Evolutionary conservation across 2,329 filamentous ascomycete genomes (phyloP), one percentile per base, ranked within the genome.

Genomic region (Ramularia endophylla): DNA sequence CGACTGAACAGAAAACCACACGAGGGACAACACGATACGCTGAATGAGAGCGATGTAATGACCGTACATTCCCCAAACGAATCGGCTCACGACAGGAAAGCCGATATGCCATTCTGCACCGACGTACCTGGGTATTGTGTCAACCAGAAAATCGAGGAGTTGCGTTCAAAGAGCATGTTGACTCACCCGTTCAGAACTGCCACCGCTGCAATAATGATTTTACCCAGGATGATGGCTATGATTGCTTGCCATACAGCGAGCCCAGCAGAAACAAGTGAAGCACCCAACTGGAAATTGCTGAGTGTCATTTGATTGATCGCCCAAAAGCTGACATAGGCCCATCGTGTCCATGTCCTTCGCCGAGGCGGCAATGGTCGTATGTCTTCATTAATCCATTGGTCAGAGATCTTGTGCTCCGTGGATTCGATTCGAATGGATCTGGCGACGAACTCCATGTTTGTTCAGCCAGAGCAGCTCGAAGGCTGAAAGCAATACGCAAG

Each of bases 101-200:
- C 73, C 72, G 5, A 70, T 65, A 53, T 77, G 71, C 54, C 75
- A 70, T 49, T 63, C 64, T n/a, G 64, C 62, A 20, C 66, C 68
- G 9, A 52, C 44, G 15, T 50, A 48, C n/a, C n/a, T n/a, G n/a
- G n/a, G n/a, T n/a, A n/a, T n/a, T n/a, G n/a, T n/a, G n/a, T n/a
- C n/a, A n/a, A n/a, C n/a, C n/a, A n/a, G n/a, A n/a, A n/a, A n/a
- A n/a, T n/a, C n/a, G n/a, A n/a, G n/a, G n/a, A n/a, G n/a, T n/a
- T n/a, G n/a, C n/a, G n/a, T n/a, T n/a, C n/a, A n/a, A n/a, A n/a
- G n/a, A n/a, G n/a, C n/a, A n/a, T n/a, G n/a, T n/a, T n/a, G n/a
- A n/a, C n/a, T n/a, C n/a, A 71, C 19, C 78, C 74, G 48, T 60
- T 57, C 9, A 74, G 73, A 31, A 81, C 81, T n/a, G 82, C 75